These are phyloP conservation scores for Coemansia guatemalensis DNA, from an alignment of 192 early-diverging fungal species.

Conservation along the genomic window DNA sequence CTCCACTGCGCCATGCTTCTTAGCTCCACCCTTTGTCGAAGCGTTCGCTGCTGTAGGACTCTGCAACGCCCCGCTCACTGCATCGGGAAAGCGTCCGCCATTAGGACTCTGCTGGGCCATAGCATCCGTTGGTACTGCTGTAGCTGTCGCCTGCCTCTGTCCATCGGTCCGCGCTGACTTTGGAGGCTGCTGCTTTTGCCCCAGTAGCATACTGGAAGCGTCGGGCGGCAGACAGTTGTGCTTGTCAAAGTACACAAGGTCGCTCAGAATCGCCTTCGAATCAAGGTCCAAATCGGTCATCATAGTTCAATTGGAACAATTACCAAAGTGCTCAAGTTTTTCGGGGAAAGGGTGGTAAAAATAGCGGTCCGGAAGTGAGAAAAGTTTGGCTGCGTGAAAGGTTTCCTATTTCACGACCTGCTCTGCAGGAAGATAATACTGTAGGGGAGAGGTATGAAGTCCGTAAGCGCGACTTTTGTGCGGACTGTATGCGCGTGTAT, in stretches of 20 bases:
- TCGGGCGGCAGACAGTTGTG: constrained; percentile 42
- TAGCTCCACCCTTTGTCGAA: not conserved
- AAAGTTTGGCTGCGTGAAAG: not conserved
- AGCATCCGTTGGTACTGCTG: constrained; percentile 11
- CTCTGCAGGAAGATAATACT: constrained; percentile 2
- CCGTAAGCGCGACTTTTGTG: not conserved
- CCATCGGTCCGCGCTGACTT: not conserved
- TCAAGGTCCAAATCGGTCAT: constrained; percentile 54
- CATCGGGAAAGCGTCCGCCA: not conserved
- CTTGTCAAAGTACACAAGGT: constrained; percentile 49
- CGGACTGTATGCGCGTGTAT: not conserved
- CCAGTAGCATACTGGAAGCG: constrained; percentile 13
- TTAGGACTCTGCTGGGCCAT: not conserved
- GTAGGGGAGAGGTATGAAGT: not conserved
- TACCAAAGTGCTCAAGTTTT: not conserved
- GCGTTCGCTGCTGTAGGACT: not conserved
- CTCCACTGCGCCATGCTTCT: not conserved
- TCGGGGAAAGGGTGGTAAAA: not conserved
- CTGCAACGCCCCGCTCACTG: not conserved
- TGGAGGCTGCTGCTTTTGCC: constrained; percentile 10
- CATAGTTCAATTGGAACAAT: constrained; percentile 11
- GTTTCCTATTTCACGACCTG: constrained; percentile 1
- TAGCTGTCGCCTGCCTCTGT: not conserved
- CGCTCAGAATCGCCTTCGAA: constrained; percentile 53
- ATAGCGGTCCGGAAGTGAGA: not conserved